Evolutionary conservation across 768 basidiomycete genomes (phyloP).

Genomic region (Thelephora ganbajun): DNA sequence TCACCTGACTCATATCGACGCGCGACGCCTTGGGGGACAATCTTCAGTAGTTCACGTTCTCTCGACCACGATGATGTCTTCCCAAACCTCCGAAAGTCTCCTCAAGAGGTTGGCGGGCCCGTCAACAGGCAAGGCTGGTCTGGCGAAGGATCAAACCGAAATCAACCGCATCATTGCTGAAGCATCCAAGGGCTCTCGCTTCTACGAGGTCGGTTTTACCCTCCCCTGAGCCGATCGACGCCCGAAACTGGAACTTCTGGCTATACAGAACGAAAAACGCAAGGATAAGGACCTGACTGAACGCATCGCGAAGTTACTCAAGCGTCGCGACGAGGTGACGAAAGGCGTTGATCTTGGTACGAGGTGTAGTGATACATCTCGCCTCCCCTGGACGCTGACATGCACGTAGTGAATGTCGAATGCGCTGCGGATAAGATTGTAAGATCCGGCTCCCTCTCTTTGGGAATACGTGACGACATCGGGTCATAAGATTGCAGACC

Average conservation of each 20-base stretch:
- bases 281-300: conserved; percentile 78
- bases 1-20: too few relatives aligned
- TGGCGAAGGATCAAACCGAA: conserved; percentile 67
- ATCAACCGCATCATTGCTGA: conserved; percentile 85
- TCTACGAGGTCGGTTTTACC: conserved; percentile 54
- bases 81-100: neutral
- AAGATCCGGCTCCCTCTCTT: conserved; percentile 13
- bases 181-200: conserved; percentile 87
- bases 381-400: neutral
- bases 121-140: conserved; percentile 21
- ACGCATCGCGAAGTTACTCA: conserved; percentile 57
- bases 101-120: neutral
- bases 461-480: neutral
- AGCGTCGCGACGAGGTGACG: conserved; percentile 43
- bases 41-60: neutral
- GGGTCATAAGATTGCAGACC: conserved; percentile 38
- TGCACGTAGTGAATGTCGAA: conserved; percentile 41
- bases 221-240: neutral
- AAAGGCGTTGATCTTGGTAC: conserved; percentile 37
- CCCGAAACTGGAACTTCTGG: neutral
- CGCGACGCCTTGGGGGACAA: neutral
- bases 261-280: conserved; percentile 66
- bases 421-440: conserved; percentile 57
- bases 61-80: neutral
- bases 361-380: conserved; percentile 22